These are phyloP conservation scores for Centrapalus pauciflorus DNA, from an alignment of 129 eudicot genomes.

Conservation along the genomic window DNA sequence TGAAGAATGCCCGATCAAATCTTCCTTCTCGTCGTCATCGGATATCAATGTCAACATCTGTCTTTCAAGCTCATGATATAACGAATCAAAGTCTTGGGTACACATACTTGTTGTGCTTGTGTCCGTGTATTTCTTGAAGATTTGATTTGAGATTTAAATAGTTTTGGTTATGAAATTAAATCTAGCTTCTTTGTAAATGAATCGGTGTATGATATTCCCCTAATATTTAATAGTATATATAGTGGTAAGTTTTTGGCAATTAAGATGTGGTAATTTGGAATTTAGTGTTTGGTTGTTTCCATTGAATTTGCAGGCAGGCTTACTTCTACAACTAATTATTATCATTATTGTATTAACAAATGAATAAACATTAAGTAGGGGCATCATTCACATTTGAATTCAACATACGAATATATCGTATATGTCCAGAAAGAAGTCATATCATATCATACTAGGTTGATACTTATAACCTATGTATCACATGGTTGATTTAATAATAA, in stretches of 20 bases:
- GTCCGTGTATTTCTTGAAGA: constrained; percentile 1
- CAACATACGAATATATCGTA: neutral
- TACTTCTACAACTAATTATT: neutral
- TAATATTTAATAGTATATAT: no score
- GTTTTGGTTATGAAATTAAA: neutral
- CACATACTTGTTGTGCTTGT: neutral
- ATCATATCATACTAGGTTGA: no score
- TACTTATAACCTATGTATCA: no score
- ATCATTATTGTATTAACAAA: neutral
- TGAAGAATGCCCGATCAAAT: neutral
- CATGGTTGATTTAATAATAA: no score
- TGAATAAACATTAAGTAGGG: neutral
- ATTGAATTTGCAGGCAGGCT: neutral
- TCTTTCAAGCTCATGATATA: constrained; percentile 21
- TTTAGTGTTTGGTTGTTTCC: constrained; percentile 13
- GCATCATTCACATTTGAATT: constrained; percentile 11
- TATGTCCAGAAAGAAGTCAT: constrained; percentile 9
- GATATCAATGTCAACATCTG: constrained; percentile 37
- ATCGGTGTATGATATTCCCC: no score
- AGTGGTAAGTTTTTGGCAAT: no score
- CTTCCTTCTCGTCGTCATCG: constrained; percentile 28
- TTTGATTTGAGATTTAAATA: constrained; percentile 3
- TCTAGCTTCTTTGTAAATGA: neutral
- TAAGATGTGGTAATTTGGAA: constrained; percentile 13
- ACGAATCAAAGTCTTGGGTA: constrained; percentile 8